Conservation (phyloP, 108 stramenopile species). For the Skeletonema marinoi region DNA sequence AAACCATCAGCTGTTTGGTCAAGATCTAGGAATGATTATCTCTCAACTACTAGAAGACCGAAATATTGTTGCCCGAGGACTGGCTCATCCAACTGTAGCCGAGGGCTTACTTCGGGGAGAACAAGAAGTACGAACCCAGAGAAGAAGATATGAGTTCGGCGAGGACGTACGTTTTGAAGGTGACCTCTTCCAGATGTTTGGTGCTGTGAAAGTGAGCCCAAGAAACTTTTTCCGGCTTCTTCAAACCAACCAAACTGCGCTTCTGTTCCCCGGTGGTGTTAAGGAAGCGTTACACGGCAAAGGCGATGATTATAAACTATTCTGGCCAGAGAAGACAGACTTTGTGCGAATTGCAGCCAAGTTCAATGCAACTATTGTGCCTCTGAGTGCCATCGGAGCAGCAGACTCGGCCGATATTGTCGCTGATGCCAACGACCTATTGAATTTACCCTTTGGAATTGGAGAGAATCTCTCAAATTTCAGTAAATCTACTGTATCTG, state of each 20-base stretch:
- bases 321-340: constrained; percentile 93
- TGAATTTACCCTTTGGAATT: constrained; percentile 71
- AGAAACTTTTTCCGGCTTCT: constrained; percentile 88
- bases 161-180: constrained; percentile 53
- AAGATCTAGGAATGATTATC: constrained; percentile 76
- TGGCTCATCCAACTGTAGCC: constrained; percentile 85
- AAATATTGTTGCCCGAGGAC: constrained; percentile 63
- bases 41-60: constrained; percentile 70
- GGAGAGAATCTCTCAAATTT: constrained; percentile 63
- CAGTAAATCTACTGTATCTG: constrained; percentile 52
- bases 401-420: constrained; percentile 77
- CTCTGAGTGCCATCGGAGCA: constrained; percentile 89
- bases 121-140: constrained; percentile 31
- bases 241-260: constrained; percentile 75
- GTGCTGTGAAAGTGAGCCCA: constrained; percentile 92
- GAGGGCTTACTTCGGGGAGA: constrained; percentile 30
- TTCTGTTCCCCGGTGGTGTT: constrained; percentile 95
- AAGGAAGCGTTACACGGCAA: constrained; percentile 84
- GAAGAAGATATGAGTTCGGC: constrained; percentile 42
- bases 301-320: constrained; percentile 85
- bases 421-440: constrained; percentile 66
- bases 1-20: constrained; percentile 86
- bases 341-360: constrained; percentile 91
- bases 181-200: constrained; percentile 74
- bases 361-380: constrained; percentile 93